phyloP scores from a whole-genome alignment of 768 basidiomycete genomes.

The Lactarius deliciosus region DNA sequence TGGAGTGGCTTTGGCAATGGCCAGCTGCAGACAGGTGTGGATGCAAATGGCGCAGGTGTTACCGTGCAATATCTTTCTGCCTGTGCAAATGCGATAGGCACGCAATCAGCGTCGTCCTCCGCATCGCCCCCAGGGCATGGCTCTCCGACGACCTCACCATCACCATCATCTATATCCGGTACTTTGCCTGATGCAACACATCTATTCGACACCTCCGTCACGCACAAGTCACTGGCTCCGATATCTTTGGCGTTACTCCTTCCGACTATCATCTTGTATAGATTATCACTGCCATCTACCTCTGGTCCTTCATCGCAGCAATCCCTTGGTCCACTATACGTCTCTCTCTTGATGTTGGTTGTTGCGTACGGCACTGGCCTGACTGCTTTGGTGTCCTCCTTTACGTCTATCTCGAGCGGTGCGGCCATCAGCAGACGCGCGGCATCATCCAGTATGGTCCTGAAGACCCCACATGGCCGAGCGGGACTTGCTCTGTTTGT shows the following conservation, averaged over 20 bases:
- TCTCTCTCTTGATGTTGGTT: conserved; percentile 43
- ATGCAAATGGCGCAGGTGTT: conserved; percentile 70
- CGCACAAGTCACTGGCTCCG: conserved; percentile 49
- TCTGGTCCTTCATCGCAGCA: conserved; percentile 31
- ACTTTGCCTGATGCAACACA: conserved; percentile 4
- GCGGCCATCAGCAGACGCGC: conserved; percentile 36
- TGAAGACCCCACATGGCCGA: conserved; percentile 63
- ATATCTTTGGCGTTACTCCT: conserved; percentile 49
- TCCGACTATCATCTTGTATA: conserved; percentile 43
- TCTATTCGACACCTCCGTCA: conserved; percentile 44
- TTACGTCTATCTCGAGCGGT: conserved; percentile 49
- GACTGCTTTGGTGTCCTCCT: conserved; percentile 59
- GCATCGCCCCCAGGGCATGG: conserved; percentile 12
- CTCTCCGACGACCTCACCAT: conserved; percentile 30
- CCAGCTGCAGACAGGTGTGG: conserved; percentile 55
- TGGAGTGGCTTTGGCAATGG: conserved; percentile 73
- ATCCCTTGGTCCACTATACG: conserved; percentile 37
- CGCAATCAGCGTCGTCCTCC: background rate
- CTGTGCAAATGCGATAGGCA: conserved; percentile 50
- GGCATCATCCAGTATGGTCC: conserved; percentile 34
- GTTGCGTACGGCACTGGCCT: conserved; percentile 60
- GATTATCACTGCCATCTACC: conserved; percentile 44
- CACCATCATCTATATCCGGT: conserved; percentile 29
- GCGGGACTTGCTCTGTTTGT: conserved; percentile 65
- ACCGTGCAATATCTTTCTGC: conserved; percentile 54